Percentiles rank a stretch among this genome's conserved stretches.
These are phyloP conservation scores for Suhomyces faveliae DNA, from an alignment of 805 yeast species.

Conservation along the genomic window DNA sequence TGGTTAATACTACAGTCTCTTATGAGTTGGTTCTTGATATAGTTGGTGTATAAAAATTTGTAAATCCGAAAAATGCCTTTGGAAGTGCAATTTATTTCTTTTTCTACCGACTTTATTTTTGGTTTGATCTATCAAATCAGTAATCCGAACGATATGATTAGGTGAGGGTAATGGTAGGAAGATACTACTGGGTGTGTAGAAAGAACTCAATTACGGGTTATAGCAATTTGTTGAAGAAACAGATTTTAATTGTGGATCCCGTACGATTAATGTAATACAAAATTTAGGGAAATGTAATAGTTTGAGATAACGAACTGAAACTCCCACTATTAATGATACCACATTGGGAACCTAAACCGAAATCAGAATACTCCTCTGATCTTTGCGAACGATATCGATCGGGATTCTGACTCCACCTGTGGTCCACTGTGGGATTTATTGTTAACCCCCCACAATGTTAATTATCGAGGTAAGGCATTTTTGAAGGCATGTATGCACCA, in stretches of 20 bases:
- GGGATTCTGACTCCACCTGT: neutral
- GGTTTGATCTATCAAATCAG: neutral
- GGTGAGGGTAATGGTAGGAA: neutral
- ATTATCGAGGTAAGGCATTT: neutral
- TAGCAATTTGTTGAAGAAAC: too few relatives aligned
- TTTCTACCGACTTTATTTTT: neutral
- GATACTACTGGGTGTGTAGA: too few relatives aligned
- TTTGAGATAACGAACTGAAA: constrained; percentile 1
- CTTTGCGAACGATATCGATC: neutral
- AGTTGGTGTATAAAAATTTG: neutral
- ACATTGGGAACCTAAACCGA: neutral
- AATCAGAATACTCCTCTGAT: neutral
- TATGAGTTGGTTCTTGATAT: neutral
- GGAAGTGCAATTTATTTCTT: neutral
- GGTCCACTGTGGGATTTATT: neutral
- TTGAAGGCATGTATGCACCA: neutral
- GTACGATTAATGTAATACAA: neutral
- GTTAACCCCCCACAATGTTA: neutral
- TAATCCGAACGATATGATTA: neutral
- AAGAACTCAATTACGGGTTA: too few relatives aligned
- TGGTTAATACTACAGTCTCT: neutral
- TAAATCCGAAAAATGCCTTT: neutral
- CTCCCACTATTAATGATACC: neutral
- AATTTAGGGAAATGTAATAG: neutral
- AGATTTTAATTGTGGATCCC: neutral